These are phyloP conservation scores for Acacia pycnantha DNA, from an alignment of 331 rosid species.

Conservation along the genomic window DNA sequence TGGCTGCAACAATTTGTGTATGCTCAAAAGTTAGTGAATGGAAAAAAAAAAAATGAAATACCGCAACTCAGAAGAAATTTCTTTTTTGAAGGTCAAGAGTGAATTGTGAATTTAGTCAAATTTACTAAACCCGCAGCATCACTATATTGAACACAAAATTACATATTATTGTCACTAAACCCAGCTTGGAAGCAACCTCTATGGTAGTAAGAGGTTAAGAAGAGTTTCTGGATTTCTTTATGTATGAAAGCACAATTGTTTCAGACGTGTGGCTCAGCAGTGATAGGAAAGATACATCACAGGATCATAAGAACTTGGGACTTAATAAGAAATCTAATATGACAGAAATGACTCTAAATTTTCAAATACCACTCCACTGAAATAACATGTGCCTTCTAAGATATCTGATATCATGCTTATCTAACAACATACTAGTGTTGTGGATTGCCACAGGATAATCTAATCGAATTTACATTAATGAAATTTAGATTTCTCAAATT, in stretches of 20 bases:
- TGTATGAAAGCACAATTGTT: background rate
- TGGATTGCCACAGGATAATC: background rate
- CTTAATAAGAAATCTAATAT: background rate
- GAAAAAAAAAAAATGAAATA: background rate
- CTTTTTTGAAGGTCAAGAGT: background rate
- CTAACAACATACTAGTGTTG: background rate
- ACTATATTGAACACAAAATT: background rate
- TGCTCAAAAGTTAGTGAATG: conserved; percentile 20
- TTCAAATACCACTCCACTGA: background rate
- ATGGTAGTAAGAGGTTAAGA: background rate
- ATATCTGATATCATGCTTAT: background rate
- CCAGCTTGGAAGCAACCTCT: background rate
- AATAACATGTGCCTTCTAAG: background rate
- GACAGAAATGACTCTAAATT: background rate
- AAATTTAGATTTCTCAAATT: background rate
- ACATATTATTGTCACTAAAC: background rate
- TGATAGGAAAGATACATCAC: background rate
- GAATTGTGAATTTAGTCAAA: background rate
- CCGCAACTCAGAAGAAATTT: conserved; percentile 2
- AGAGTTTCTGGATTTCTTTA: conserved; percentile 5
- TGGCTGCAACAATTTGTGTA: conserved; percentile 33
- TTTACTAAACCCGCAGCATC: background rate
- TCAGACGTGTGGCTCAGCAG: background rate
- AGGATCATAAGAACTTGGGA: background rate
- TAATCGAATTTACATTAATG: background rate